Evolutionary conservation across 495 filamentous ascomycete species (phyloP).

Genomic region (Aspergillus cristatus): DNA sequence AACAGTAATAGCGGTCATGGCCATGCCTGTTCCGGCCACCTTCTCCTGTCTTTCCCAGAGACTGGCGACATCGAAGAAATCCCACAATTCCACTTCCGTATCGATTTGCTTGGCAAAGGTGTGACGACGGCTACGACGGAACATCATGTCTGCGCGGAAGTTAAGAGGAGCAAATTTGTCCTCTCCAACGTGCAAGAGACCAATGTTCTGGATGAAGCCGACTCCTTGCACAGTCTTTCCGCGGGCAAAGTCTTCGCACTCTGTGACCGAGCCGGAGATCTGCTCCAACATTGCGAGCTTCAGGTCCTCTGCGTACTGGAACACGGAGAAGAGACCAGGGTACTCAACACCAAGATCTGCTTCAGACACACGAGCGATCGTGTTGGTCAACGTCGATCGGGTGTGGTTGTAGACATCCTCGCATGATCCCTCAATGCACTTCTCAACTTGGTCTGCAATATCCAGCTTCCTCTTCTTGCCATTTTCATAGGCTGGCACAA

Average conservation of each 20-base stretch:
- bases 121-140: conserved; percentile 64
- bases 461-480: conserved; percentile 76
- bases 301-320: conserved; percentile 88
- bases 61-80: conserved; percentile 82
- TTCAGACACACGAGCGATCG: conserved; percentile 68
- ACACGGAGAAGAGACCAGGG: conserved; percentile 73
- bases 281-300: conserved; percentile 85
- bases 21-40: conserved; percentile 83
- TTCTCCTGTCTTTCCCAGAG: conserved; percentile 91
- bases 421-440: conserved; percentile 74
- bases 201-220: conserved; percentile 75
- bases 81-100: conserved; percentile 76
- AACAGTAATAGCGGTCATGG: conserved; percentile 83
- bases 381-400: conserved; percentile 56
- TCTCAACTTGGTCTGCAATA: conserved; percentile 71
- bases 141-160: conserved; percentile 90
- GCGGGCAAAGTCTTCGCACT: conserved; percentile 79
- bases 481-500: conserved; percentile 77
- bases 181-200: conserved; percentile 73
- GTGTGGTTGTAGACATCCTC: conserved; percentile 78
- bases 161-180: conserved; percentile 73
- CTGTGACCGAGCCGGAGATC: conserved; percentile 65
- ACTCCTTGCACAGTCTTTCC: conserved; percentile 73
- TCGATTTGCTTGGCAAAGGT: conserved; percentile 74
- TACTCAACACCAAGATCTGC: conserved; percentile 74